A percentile compares a stretch with the other conserved stretches of the same genome.
These are phyloP conservation scores for Pythium periplocum DNA, from an alignment of 352 stramenopile genomes.

Conservation along the genomic window DNA sequence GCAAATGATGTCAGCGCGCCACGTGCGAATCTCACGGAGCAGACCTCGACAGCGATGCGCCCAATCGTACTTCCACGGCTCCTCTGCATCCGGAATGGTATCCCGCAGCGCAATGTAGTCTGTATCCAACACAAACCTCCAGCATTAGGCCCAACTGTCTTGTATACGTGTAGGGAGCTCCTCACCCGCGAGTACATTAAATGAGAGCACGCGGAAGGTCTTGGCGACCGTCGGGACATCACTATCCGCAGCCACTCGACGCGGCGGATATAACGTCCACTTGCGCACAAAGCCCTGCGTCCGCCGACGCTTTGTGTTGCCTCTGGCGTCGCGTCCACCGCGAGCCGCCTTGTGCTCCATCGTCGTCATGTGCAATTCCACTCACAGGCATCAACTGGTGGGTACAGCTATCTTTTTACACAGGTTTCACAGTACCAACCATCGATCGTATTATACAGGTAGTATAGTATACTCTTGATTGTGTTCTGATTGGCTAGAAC, in stretches of 20 bases:
- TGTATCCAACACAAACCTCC: conserved; percentile 6
- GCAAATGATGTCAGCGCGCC: conserved; percentile 46
- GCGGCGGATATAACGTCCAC: conserved; percentile 49
- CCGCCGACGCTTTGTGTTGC: conserved; percentile 3
- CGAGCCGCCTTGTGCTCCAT: neutral
- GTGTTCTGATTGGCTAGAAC: too few relatives aligned
- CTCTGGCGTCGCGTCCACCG: neutral
- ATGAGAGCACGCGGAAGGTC: conserved; percentile 63
- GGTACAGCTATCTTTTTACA: too few relatives aligned
- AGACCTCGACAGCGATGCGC: conserved; percentile 36
- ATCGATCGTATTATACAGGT: too few relatives aligned
- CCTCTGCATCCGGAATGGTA: conserved; percentile 14
- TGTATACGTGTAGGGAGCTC: neutral
- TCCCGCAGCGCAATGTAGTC: conserved; percentile 53
- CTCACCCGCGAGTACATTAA: conserved; percentile 64
- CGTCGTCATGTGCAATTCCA: too few relatives aligned
- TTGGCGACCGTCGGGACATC: conserved; percentile 17
- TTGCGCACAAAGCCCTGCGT: conserved; percentile 18
- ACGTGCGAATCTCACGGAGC: conserved; percentile 46
- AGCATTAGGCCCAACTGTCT: too few relatives aligned
- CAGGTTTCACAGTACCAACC: too few relatives aligned
- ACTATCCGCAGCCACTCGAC: conserved; percentile 5
- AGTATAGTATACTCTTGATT: too few relatives aligned
- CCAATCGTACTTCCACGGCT: conserved; percentile 56
- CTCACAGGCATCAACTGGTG: too few relatives aligned